Base-by-base conservation (phyloP, 192 early-diverging fungal genomes). In the Obelidium mucronatum region DNA sequence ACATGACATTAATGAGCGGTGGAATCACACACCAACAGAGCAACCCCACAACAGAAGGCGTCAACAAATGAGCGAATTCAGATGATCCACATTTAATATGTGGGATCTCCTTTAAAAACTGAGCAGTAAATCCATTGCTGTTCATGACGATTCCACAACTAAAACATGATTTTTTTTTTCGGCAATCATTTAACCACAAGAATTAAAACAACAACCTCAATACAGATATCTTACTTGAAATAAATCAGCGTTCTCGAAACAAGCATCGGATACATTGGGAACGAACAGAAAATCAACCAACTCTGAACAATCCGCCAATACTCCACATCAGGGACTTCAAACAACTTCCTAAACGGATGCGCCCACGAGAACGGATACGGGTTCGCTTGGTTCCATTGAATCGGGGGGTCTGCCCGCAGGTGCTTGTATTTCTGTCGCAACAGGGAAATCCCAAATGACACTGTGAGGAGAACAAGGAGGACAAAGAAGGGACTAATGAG, bases 261-360 rank as follows among this genome's bases (percentile, higher is more conserved):
- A 39, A 66, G 24, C n/a, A 66, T 66, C n/a, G 11, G 44, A 39
- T 66, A 66, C 31, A 66, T 30, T 36, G 64, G 64, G 31, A 66
- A 30, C 64, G 39, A 36, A n/a, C 31, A 36, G 1, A 66, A 66
- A 17, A 66, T 30, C 0, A 66, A 17, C 64, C 64, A 66, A 39
- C 64, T 66, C 19, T 66, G 8, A 35, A 31, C 11, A 39, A 66
- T 66, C n/a, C 64, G 3, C 64, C 64, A 66, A n/a, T 37, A 39
- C 34, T 66, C 64, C 13, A 36, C 37, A n/a, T 66, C 64, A 39
- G 64, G 64, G 11, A 66, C 64, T 39, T 66, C 64, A 39, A 66
- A 30, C 11, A 66, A 11, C 64, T 66, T 66, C 4, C 37, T 3
- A 35, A 66, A 66, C 17, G 64, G 64, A 36, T 39, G 4, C 11